A percentile compares a stretch with the other conserved stretches of the same genome.
phyloP scores from a whole-genome alignment of 148 eudicot genomes.

The Rhododendron henanense region DNA sequence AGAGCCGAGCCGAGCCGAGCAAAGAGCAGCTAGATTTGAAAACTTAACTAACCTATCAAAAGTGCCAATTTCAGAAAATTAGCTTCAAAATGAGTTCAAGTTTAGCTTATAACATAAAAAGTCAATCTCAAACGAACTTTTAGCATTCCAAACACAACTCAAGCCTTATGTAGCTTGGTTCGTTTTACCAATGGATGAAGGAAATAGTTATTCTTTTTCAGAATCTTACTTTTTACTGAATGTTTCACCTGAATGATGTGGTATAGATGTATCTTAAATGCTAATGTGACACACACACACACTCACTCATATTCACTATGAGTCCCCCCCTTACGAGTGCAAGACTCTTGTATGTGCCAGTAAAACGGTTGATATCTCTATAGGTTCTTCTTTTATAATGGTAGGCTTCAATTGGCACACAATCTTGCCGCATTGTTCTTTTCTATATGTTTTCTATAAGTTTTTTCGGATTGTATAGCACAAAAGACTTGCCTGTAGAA shows the following conservation, averaged over 20 bases:
- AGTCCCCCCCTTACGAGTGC: neutral
- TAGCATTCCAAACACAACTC: neutral
- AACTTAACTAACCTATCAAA: neutral
- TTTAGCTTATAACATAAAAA: neutral
- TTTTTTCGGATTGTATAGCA: no score
- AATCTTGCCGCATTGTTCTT: no score
- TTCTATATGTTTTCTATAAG: no score
- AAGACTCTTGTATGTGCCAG: neutral
- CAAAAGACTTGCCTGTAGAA: no score
- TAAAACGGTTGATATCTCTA: neutral
- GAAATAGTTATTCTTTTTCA: neutral
- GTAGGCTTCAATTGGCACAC: no score
- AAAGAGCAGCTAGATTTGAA: neutral
- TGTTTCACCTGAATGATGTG: neutral
- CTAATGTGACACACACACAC: neutral
- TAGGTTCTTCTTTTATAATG: neutral
- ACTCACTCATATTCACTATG: no score
- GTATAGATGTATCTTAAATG: neutral
- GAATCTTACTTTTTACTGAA: neutral
- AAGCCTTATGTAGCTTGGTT: neutral
- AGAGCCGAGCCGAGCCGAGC: neutral
- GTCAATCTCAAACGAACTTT: neutral
- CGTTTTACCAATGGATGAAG: neutral
- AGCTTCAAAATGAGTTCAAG: neutral
- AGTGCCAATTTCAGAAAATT: neutral